Evolutionary conservation across 495 filamentous ascomycete species (phyloP).

Genomic region (Thermothielavioides terrestris): DNA sequence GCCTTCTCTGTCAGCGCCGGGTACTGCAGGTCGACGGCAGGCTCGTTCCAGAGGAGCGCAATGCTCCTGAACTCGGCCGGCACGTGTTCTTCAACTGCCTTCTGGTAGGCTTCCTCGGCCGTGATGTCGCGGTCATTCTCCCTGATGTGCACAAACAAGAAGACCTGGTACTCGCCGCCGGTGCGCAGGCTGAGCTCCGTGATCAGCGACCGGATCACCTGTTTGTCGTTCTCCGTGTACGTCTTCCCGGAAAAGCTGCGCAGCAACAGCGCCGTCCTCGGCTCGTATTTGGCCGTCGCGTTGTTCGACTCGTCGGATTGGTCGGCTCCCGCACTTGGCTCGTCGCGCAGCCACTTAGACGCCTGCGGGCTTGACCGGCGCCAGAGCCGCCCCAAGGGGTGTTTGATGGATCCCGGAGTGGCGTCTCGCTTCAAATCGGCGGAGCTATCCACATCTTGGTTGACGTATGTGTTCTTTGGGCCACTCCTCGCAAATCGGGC

Average conservation of each 20-base stretch:
- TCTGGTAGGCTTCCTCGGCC: constrained; percentile 44
- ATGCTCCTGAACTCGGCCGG: constrained; percentile 60
- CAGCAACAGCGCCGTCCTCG: constrained; percentile 61
- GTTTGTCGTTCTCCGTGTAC: constrained; percentile 62
- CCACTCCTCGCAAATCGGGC: constrained; percentile 43
- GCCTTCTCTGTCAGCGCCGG: constrained; percentile 37
- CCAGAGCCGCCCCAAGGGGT: constrained; percentile 5
- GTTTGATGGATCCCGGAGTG: background rate
- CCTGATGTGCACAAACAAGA: constrained; percentile 66
- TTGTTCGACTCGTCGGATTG: constrained; percentile 1
- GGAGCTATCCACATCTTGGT: background rate
- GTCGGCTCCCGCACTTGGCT: background rate
- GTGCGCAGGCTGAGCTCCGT: constrained; percentile 62
- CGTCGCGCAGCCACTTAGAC: background rate
- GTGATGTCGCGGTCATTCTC: constrained; percentile 48
- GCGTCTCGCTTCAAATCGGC: background rate
- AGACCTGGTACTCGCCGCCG: constrained; percentile 70
- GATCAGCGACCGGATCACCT: constrained; percentile 63
- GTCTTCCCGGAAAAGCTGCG: constrained; percentile 58
- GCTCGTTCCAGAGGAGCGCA: constrained; percentile 58
- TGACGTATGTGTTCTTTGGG: constrained; percentile 26
- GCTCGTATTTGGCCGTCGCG: constrained; percentile 20
- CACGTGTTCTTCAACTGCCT: constrained; percentile 44
- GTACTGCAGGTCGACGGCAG: constrained; percentile 50
- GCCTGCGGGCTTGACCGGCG: background rate